Evolutionary conservation across 129 eudicot genomes (phyloP), one percentile per base, ranked within the genome.

Genomic region (Pulicaria dysenterica): DNA sequence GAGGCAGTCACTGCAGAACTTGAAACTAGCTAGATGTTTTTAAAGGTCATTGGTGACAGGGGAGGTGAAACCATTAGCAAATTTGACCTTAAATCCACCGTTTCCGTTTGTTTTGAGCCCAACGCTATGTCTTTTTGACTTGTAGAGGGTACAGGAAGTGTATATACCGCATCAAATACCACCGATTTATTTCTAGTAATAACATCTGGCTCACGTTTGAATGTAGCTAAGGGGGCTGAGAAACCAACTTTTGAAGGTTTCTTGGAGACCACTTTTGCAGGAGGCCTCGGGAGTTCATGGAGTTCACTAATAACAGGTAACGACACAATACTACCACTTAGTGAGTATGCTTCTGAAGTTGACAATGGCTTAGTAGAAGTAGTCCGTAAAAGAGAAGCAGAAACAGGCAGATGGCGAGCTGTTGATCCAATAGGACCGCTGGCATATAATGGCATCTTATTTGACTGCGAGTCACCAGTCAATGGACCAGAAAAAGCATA

Each of bases 211-310:
- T 40, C 54, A 63, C 50, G 64, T 83, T 77, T 80, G 41, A 83
- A 73, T 10, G 74, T 68, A 67, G 74, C 74, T 78, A 92, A 77
- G 3, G 96, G 96, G 7, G 83, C 96, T 2, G 91, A 89, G 70
- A 83, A 85, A 46, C 86, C 77, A 62, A 73, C 34, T 31, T 77
- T 76, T 53, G 79, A 19, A 51, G 85, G 74, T 48, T 78, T 82
- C 45, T 71, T 77, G 34, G 64, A 41, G 36, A 69, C 62, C 49
- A 77, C 16, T 74, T 74, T 82, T 15, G 85, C 45, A 44, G 98
- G 96, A 0, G 98, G 98, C 50, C 91, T 88, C 5, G 98, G 98
- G 71, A 92, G 98, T 79, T 89, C 96, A 60, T 92, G 98, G 69
- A 92, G 98, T 73, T 92, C 96, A 15, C 88, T 92, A 53, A 89